Base-by-base conservation (phyloP, 2,329 filamentous ascomycete species). In the Fusarium metavorans region DNA sequence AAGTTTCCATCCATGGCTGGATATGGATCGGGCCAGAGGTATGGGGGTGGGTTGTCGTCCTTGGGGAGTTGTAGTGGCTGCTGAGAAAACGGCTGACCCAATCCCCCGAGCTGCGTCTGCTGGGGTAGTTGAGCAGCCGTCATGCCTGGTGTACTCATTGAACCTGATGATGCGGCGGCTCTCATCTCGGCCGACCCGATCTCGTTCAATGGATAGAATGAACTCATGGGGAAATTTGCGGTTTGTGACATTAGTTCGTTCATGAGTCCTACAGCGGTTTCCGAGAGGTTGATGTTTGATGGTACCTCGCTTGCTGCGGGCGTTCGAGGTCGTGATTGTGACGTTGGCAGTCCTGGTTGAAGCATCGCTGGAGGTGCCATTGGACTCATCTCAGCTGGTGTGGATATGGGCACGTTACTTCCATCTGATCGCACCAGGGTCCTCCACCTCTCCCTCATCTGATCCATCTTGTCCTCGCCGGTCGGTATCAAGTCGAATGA, bases 371-470 rank as follows among this genome's bases (percentile, higher is more conserved):
- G 69, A 58, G 75, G 61, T 30, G 64, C 63, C 14, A 64, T 56
- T 13, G 65, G 64, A 25, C 61, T 69, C 58, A 73, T 64, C 4
- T 66, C 65, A 13, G 66, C 64, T 6, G 66, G 71, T 8, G 72
- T 67, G 32, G 74, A 59, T 13, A 71, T 63, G 5, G 78, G 71
- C 6, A 68, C 32, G 25, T 68, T 71, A 13, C 79, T 74, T 1
- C 73, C 77, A 1, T 82, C 81, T 6, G 80, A 79, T 18, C 82
- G 81, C 7, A 91, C 83, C 9, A 91, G 79, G 48, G 83, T 81
- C 43, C 87, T 84, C 89, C 89, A 91, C 35, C 84, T 84, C 13
- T 88, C 84, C 20, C 84, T 80, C 6, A 83, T 75, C 52, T 85
- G 82, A n/a, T 87, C 87, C 72, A 88, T 82, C 18, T 82, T 82